phyloP scores from a whole-genome alignment of 495 filamentous ascomycete genomes.

The Talaromyces trachyspermus region DNA sequence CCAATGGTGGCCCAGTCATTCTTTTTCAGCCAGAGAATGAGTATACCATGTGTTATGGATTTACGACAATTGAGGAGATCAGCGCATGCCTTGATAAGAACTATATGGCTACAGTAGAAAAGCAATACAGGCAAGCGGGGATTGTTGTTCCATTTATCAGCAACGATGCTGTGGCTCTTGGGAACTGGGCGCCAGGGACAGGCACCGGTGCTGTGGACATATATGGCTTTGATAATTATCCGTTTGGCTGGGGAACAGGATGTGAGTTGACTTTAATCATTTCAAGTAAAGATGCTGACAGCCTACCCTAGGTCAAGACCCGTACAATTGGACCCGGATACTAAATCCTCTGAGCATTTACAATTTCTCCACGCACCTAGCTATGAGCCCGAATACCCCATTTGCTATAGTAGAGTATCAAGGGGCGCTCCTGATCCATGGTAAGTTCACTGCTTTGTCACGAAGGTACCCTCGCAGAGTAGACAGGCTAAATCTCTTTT shows the following conservation, averaged over 20 bases:
- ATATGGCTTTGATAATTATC: slow-evolving; percentile 70
- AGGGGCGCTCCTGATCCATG: not conserved
- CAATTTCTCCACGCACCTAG: slow-evolving; percentile 33
- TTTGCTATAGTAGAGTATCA: slow-evolving; percentile 45
- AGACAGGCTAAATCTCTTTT: too few relatives aligned
- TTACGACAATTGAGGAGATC: too few relatives aligned
- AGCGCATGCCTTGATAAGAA: slow-evolving; percentile 48
- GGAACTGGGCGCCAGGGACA: slow-evolving; percentile 58
- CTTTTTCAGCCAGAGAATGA: slow-evolving; percentile 75
- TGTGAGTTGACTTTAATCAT: too few relatives aligned
- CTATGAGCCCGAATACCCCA: slow-evolving; percentile 56
- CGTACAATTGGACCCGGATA: too few relatives aligned
- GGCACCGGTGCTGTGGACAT: slow-evolving; percentile 61
- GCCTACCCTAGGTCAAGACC: too few relatives aligned
- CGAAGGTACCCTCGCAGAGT: slow-evolving; percentile 69
- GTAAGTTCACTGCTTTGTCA: slow-evolving; percentile 27
- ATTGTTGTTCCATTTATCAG: slow-evolving; percentile 67
- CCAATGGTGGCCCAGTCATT: slow-evolving; percentile 70
- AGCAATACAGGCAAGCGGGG: slow-evolving; percentile 61
- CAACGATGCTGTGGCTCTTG: slow-evolving; percentile 57
- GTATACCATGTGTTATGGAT: slow-evolving; percentile 44
- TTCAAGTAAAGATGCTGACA: too few relatives aligned
- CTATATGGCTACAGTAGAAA: slow-evolving; percentile 64
- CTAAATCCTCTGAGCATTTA: not conserved
- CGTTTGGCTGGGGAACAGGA: slow-evolving; percentile 50